Evolutionary conservation across 768 basidiomycete species (phyloP), one percentile per base, ranked within the genome.

Genomic region (Nidularia sp.): DNA sequence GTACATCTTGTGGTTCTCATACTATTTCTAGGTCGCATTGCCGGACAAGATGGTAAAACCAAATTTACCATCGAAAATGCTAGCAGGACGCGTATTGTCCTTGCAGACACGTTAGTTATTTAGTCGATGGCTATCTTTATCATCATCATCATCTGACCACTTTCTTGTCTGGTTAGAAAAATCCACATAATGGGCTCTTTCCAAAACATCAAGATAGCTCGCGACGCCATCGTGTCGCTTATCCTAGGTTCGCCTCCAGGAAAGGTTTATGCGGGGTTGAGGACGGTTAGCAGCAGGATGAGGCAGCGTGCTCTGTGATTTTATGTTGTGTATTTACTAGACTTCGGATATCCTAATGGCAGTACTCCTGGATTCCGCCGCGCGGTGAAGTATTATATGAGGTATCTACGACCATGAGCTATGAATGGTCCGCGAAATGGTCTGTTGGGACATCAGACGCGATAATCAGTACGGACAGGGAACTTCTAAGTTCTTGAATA

Each of bases 51-150:
- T 56, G 97, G 97, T 43, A 98, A 98, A 74, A 98, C 95, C 8
- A 95, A 97, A 66, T 98, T 98, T 68, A 94, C 95, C 1, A 98
- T 99, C 51, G 97, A 99, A 74, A 99, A 98, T 62, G 83, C 94
- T 2, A 95, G 88, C 59, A 81, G 96, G 52, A 99, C 97, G 29
- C 88, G 97, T n/a, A 98, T 99, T 52, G 92, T 99, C 45, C 83
- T 99, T 41, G 97, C 97, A 8, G 97, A 99, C 66, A 94, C 93
- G 95, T 95, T 63, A 50, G 90, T 81, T 45, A n/a, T 10, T 12
- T 25, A 25, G 25, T 50, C 50, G 25, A 29, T 32, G 42, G 3
- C 46, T 22, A 49, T 8, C 18, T 36, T 39, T 12, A 5, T n/a
- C n/a, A 25, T 25, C 12, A 15, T 5, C 10, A 13, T 5, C 36